Base-by-base conservation (phyloP, 257 asterid genomes). In the Gardenia jasminoides region DNA sequence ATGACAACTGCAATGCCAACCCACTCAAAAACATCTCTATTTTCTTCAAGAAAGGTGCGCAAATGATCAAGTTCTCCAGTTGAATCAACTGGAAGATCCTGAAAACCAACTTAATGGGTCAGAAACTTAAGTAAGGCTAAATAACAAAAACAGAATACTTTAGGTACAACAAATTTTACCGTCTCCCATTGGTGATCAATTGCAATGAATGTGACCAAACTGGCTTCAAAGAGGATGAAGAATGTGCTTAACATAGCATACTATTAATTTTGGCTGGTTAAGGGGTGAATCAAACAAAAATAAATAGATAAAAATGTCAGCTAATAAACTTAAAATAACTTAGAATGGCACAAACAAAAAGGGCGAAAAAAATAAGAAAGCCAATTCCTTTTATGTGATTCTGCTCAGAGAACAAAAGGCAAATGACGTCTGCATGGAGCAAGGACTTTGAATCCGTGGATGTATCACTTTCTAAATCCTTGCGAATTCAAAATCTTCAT, bases 1-100 rank as follows among this genome's bases (percentile, higher is more conserved):
- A 77, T 41, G 47, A 92, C 17, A 79, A 92, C 85, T 59, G 84
- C 84, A 70, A 92, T 86, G 84, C 96, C 94, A 82, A 90, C 87
- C 91, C 93, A 88, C 88, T 84, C 67, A 79, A 92, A 91, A 83
- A 91, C 86, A 81, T 89, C 94, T 69, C 72, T 78, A 77, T 94
- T 90, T 76, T 85, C 88, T 80, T 85, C 79, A 67, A 92, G 81
- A 67, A 94, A 92, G 83, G 73, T 70, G 50, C 86, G 83, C 31
- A 92, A 43, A 43, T 65, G 85, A 82, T 89, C 90, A 67, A 94
- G 89, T 86, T 91, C 97, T 82, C 97, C 98, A 67, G 98, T 94
- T 79, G 96, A 86, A 82, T 94, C 98, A 67, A 72, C 33, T 19
- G 98, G 98, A 82, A 92, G 87, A 79, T 87, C 97, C 98, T 94